Conservation (phyloP, 768 basidiomycete genomes). For the Glaciozyma antarctica region DNA sequence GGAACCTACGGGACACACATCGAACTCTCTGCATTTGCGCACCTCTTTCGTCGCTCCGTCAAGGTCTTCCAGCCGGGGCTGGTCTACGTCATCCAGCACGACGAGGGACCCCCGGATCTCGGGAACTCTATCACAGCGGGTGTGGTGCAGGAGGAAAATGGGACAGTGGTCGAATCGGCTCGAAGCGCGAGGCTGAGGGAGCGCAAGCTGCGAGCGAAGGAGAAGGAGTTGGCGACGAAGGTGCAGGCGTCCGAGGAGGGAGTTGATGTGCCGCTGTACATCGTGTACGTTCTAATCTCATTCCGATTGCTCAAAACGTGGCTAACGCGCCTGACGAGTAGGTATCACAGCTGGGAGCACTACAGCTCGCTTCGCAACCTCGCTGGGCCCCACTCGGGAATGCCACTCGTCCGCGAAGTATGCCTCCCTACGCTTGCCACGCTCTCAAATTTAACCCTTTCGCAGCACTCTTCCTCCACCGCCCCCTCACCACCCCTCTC, state of each 20-base stretch:
- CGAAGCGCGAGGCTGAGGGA: conserved; percentile 19
- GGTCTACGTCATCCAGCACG: conserved; percentile 62
- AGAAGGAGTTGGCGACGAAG: no score
- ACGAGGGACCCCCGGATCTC: conserved; percentile 14
- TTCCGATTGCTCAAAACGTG: not conserved
- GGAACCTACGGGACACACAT: conserved; percentile 82
- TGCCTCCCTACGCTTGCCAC: no score
- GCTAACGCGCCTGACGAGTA: not conserved
- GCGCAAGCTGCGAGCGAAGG: conserved; percentile 16
- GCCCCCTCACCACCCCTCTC: no score
- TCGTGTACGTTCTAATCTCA: conserved; percentile 51
- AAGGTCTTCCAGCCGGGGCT: conserved; percentile 89
- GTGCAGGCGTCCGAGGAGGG: no score
- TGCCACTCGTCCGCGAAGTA: conserved; percentile 26
- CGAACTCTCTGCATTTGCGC: conserved; percentile 85
- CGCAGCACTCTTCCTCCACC: no score
- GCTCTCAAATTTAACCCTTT: no score
- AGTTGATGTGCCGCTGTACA: conserved; percentile 52
- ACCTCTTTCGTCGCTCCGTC: conserved; percentile 64
- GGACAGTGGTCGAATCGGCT: not conserved
- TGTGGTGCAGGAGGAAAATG: not conserved
- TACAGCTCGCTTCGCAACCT: conserved; percentile 87
- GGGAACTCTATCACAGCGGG: not conserved
- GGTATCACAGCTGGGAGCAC: conserved; percentile 59
- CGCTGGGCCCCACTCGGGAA: conserved; percentile 67